phyloP scores from a whole-genome alignment of 2,329 filamentous ascomycete species.

The Elsinoe arachidis region DNA sequence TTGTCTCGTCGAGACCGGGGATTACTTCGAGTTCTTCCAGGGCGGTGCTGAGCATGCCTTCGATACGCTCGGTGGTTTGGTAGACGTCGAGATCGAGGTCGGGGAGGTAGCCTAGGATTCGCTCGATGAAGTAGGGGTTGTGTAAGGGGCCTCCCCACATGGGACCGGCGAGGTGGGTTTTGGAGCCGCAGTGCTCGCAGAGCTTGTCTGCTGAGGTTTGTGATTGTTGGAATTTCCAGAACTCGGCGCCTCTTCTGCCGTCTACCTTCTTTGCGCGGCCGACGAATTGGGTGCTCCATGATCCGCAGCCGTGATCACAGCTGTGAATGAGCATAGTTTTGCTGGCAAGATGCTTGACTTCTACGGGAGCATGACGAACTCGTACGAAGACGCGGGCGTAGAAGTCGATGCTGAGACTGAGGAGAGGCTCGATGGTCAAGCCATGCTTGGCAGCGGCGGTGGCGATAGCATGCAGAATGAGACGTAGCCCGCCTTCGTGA shows the following conservation, averaged over 20 bases:
- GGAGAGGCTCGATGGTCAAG: constrained; percentile 76
- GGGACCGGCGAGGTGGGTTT: constrained; percentile 80
- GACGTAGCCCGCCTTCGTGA: constrained; percentile 79
- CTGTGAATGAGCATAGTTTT: constrained; percentile 91
- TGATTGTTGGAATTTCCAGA: constrained; percentile 70
- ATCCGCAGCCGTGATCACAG: constrained; percentile 84
- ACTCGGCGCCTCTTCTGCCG: constrained; percentile 59
- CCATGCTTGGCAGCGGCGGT: constrained; percentile 77
- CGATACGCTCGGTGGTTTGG: constrained; percentile 68
- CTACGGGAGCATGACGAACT: constrained; percentile 66
- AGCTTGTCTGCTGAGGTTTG: constrained; percentile 54
- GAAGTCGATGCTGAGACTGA: constrained; percentile 93
- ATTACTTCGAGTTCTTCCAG: constrained; percentile 57
- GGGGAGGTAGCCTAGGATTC: constrained; percentile 65
- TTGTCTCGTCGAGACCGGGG: background rate
- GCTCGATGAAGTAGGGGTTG: constrained; percentile 70
- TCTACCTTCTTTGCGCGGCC: constrained; percentile 57
- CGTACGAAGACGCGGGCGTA: constrained; percentile 85
- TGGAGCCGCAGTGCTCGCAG: constrained; percentile 78
- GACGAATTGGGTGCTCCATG: constrained; percentile 76
- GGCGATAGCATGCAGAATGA: constrained; percentile 77
- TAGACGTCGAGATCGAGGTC: constrained; percentile 61
- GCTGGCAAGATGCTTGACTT: constrained; percentile 82
- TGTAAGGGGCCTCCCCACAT: constrained; percentile 94
- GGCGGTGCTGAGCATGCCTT: constrained; percentile 85